Evolutionary conservation across 805 yeast genomes (phyloP), one percentile per base, ranked within the genome.

Genomic region (Zygotorulaspora chibaensis): DNA sequence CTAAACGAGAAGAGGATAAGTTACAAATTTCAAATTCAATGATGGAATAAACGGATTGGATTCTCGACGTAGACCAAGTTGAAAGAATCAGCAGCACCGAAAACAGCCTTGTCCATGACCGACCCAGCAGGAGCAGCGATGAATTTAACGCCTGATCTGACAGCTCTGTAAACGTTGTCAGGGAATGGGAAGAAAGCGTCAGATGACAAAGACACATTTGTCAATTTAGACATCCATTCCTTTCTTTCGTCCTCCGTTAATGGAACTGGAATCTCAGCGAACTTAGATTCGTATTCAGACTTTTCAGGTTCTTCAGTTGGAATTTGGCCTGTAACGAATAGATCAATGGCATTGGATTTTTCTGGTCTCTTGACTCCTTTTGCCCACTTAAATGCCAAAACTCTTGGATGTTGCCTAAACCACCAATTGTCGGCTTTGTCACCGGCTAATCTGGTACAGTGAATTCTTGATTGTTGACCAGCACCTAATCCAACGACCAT

Each of bases 161-260:
- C 96, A 54, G 98, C 98, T 70, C 99, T 83, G 81, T 91, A 89
- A 58, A 93, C 96, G 66, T 93, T 93, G 71, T 93, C 99, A 56
- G 98, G 93, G 93, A 93, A 93, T 72, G 99, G 99, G 95, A 93
- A 93, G 81, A 93, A 93, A 25, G 99, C 99, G 67, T 93, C 99
- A 3, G 97, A 89, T 13, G 96, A 84, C 58, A 90, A 76, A 10
- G 98, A 89, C 46, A 93, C 99, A 59, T 87, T 82, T 48, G 74
- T 79, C 68, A 89, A 77, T 73, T 89, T 80, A 51, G 72, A 59
- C 55, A 84, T 71, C 98, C 98, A 93, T 60, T 86, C 96, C 54
- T 74, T 72, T 71, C 91, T 87, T 76, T 93, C 99, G 53, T 75
- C 81, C 23, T 69, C 71, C 42, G 96, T 83, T 58, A 93, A 76